Evolutionary conservation across 495 filamentous ascomycete genomes (phyloP), one percentile per base, ranked within the genome.

Genomic region (Penicilliopsis zonata): DNA sequence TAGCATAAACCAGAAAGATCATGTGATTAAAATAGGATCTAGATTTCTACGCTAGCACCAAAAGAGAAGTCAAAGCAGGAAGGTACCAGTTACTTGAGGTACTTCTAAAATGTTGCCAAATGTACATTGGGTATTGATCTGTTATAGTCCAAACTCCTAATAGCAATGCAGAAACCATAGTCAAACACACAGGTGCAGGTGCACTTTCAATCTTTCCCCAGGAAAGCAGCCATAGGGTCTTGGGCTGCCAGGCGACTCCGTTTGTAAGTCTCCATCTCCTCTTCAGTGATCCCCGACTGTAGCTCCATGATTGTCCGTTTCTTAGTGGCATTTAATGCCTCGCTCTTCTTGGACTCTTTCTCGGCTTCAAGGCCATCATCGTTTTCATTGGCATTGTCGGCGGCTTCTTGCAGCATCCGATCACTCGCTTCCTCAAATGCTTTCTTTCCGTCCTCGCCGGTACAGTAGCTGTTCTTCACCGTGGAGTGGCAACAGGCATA

Each of bases 391-490:
- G 37, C 27, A 22, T 60, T 57, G 4, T 48, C 55, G 2, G 67
- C 74, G 13, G 17, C 32, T 12, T 46, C 49, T n/a, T 37, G 23
- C 12, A 63, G 41, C 34, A 63, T 67, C 22, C 71, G 48, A 18
- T 64, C 65, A 31, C 80, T 70, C 1, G 76, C 66, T 40, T 76
- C 71, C 30, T 82, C 74, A 49, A 79, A 81, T 1, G 82, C 83
- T 31, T 55, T 55, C 50, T 72, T 86, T 10, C 86, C 87, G 35
- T 78, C 77, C 31, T 86, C 84, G 12, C 90, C 92, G 1, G 92
- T 95, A 57, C 90, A 98, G 45, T 95, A 98, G 50, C 83, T 92
- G 49, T 96, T 95, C 61, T 92, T 94, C 26, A 90, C 72, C 4
- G 75, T 79, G 2, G 85, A 93, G 53, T 82, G 85, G 65, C 90